These are phyloP conservation scores for Diaporthe nobilis DNA, from an alignment of 2,329 filamentous ascomycete species.

Conservation along the genomic window DNA sequence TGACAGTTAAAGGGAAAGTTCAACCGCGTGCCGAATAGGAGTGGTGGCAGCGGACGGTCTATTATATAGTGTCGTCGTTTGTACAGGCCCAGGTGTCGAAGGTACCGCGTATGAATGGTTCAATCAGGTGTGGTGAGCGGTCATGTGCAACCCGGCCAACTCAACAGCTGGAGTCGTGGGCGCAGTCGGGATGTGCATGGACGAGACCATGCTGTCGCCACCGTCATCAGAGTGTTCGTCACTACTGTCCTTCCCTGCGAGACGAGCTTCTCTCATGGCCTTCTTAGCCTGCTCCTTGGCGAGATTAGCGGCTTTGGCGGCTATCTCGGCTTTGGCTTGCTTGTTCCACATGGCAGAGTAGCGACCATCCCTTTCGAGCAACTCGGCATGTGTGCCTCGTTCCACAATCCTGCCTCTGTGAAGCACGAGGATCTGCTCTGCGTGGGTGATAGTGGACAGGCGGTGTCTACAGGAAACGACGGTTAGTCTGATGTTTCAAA, in stretches of 20 bases:
- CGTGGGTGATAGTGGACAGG: slow-evolving; percentile 86
- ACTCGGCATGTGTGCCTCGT: slow-evolving; percentile 82
- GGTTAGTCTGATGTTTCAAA: slow-evolving; percentile 43
- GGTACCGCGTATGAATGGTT: slow-evolving; percentile 13
- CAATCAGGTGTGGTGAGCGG: neutral
- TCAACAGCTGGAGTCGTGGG: slow-evolving; percentile 50
- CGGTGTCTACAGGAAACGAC: slow-evolving; percentile 71
- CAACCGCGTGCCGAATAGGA: slow-evolving; percentile 31
- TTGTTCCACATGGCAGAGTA: slow-evolving; percentile 93
- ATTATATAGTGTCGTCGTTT: slow-evolving; percentile 38
- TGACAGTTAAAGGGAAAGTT: slow-evolving; percentile 32
- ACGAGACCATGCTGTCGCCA: slow-evolving; percentile 62
- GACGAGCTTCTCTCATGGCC: slow-evolving; percentile 65
- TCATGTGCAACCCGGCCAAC: slow-evolving; percentile 34
- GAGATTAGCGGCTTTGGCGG: slow-evolving; percentile 70
- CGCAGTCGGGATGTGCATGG: slow-evolving; percentile 56
- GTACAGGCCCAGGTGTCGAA: slow-evolving; percentile 39
- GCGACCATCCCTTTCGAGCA: slow-evolving; percentile 78
- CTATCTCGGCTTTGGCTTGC: slow-evolving; percentile 84
- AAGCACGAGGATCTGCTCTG: slow-evolving; percentile 87
- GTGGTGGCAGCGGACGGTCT: slow-evolving; percentile 38
- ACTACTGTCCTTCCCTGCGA: slow-evolving; percentile 55
- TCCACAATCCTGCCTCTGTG: slow-evolving; percentile 84
- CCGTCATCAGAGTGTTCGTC: slow-evolving; percentile 60
- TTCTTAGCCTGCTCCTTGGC: slow-evolving; percentile 59